Conservation (phyloP, 1,139 yeast species). For the Hyphopichia wangnamkhiaoensis region DNA sequence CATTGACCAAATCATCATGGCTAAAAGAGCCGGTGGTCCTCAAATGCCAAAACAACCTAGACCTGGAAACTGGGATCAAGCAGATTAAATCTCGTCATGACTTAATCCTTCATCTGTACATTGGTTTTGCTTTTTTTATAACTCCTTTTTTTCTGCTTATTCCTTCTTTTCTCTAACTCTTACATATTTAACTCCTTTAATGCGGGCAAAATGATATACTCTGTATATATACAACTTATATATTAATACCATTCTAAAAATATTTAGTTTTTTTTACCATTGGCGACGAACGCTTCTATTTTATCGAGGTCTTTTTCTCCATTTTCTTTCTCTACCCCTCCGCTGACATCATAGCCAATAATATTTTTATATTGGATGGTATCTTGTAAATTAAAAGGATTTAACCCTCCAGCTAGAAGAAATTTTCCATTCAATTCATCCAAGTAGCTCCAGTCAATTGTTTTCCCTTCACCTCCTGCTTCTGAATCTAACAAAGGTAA, state of each 20-base stretch:
- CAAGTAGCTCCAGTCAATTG: slow-evolving; percentile 64
- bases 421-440: slow-evolving; percentile 46
- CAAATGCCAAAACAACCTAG: slow-evolving; percentile 83
- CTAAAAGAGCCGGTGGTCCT: slow-evolving; percentile 97
- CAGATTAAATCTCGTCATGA: slow-evolving; percentile 47
- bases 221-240: no score
- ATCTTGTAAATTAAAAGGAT: slow-evolving; percentile 62
- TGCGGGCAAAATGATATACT: no score
- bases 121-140: neutral
- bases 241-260: no score
- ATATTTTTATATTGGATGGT: slow-evolving; percentile 55
- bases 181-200: no score
- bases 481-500: slow-evolving; percentile 81
- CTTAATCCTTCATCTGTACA: neutral
- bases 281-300: slow-evolving; percentile 55
- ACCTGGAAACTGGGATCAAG: slow-evolving; percentile 98
- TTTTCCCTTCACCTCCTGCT: slow-evolving; percentile 86
- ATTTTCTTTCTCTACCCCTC: slow-evolving; percentile 79
- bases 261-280: no score
- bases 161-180: no score
- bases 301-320: slow-evolving; percentile 71
- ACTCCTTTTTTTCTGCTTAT: neutral
- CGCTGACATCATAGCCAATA: slow-evolving; percentile 91
- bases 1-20: slow-evolving; percentile 90
- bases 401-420: slow-evolving; percentile 88